A percentile compares a stretch with the other conserved stretches of the same genome.
phyloP scores from a whole-genome alignment of 176 grass and related monocot genomes.

The Bolboschoenus planiculmis region DNA sequence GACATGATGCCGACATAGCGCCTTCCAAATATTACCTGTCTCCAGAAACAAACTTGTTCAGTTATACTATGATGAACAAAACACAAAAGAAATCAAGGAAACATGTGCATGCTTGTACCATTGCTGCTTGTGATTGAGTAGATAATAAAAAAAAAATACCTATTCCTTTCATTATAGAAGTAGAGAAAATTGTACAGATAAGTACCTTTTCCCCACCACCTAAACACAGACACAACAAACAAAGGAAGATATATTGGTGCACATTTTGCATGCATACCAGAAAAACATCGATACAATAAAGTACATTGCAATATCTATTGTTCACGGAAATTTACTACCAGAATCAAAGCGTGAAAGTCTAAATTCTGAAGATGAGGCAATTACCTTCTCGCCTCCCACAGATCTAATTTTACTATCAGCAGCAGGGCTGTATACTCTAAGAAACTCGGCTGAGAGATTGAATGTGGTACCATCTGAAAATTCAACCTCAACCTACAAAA shows the following conservation, averaged over 20 bases:
- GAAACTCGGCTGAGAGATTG: constrained; percentile 80
- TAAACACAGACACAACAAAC: not conserved
- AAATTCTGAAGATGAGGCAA: not conserved
- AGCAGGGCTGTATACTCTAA: constrained; percentile 81
- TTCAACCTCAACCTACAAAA: constrained; percentile 59
- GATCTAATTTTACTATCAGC: constrained; percentile 94
- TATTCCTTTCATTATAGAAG: not conserved
- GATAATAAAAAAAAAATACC: not conserved
- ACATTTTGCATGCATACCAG: not conserved
- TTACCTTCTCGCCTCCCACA: constrained; percentile 77
- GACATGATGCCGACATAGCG: constrained; percentile 87
- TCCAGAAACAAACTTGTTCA: not conserved
- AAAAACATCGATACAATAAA: not conserved
- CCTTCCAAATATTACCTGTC: constrained; percentile 79
- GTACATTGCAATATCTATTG: not conserved
- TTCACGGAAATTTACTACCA: not conserved
- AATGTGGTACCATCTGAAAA: constrained; percentile 65
- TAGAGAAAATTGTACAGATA: not conserved
- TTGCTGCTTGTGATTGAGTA: not conserved
- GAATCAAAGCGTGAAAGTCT: not conserved
- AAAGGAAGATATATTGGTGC: not conserved
- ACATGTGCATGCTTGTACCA: not conserved
- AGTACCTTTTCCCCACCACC: not conserved
- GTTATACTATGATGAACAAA: not conserved
- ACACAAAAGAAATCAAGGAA: not conserved